These are phyloP conservation scores for Penicillium sp. DNA, from an alignment of 2,329 filamentous ascomycete species.

Conservation along the genomic window DNA sequence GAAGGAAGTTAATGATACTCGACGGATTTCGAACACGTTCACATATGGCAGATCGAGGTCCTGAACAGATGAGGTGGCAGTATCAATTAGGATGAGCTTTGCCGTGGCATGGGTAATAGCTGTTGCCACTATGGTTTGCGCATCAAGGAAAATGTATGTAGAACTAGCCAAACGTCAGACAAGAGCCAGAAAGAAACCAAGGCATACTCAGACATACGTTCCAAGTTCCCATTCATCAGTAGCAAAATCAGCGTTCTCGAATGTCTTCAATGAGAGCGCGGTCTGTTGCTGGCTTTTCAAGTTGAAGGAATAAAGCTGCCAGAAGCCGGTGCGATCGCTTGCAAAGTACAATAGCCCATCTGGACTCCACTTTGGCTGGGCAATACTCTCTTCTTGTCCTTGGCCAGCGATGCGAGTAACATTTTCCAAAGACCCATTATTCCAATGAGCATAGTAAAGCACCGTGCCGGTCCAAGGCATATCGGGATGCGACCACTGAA, in stretches of 20 bases:
- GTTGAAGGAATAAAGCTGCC: slow-evolving; percentile 49
- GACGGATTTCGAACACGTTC: slow-evolving; percentile 17
- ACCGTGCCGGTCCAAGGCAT: slow-evolving; percentile 54
- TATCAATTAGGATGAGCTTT: slow-evolving; percentile 20
- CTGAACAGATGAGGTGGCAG: slow-evolving; percentile 6
- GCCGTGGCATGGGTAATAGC: slow-evolving; percentile 21
- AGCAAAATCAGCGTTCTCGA: slow-evolving; percentile 42
- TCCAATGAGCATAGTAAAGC: slow-evolving; percentile 48
- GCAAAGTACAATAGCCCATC: slow-evolving; percentile 53
- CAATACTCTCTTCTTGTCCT: slow-evolving; percentile 43
- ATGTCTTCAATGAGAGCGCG: slow-evolving; percentile 36
- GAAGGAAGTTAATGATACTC: slow-evolving; percentile 19
- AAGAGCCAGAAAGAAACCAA: neutral
- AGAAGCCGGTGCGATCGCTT: slow-evolving; percentile 49
- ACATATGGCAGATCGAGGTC: slow-evolving; percentile 22
- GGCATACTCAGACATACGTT: slow-evolving; percentile 14
- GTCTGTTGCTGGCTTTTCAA: slow-evolving; percentile 19
- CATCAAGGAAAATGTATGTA: slow-evolving; percentile 21
- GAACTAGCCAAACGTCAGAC: slow-evolving; percentile 8
- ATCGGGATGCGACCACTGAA: slow-evolving; percentile 57
- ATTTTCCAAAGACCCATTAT: slow-evolving; percentile 34
- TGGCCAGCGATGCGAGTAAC: slow-evolving; percentile 44
- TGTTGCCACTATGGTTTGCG: slow-evolving; percentile 20
- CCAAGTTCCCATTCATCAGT: slow-evolving; percentile 32
- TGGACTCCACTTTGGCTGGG: slow-evolving; percentile 53